Evolutionary conservation across 805 yeast genomes (phyloP).

Genomic region (Candida dajiaensis): DNA sequence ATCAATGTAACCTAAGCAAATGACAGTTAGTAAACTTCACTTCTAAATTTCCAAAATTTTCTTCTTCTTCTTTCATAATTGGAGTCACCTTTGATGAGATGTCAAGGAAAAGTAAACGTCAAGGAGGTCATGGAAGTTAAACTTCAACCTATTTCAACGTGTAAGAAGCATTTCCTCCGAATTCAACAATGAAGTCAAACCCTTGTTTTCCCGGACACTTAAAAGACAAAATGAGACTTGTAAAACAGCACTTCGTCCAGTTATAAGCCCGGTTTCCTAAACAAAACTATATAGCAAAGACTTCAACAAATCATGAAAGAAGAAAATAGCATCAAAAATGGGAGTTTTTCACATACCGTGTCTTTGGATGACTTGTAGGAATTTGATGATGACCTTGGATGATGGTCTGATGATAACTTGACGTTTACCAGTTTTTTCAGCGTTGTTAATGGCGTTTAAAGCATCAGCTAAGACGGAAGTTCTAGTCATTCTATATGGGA

Average conservation of each 20-base stretch:
- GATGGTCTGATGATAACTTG: constrained; percentile 97
- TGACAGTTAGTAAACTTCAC: constrained; percentile 8
- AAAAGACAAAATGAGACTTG: constrained; percentile 93
- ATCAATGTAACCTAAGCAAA: constrained; percentile 61
- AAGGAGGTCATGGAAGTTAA: constrained; percentile 5
- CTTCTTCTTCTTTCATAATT: constrained; percentile 1
- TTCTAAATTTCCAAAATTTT: neutral
- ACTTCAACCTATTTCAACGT: constrained; percentile 22
- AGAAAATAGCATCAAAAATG: neutral
- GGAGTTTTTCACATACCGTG: constrained; percentile 77
- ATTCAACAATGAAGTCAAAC: neutral
- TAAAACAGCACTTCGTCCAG: constrained; percentile 89
- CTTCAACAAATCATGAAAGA: neutral
- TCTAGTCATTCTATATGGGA: constrained; percentile 69
- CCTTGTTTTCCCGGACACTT: constrained; percentile 82
- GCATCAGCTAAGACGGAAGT: constrained; percentile 98
- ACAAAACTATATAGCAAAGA: neutral
- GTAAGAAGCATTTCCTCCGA: constrained; percentile 28
- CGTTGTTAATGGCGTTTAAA: constrained; percentile 95
- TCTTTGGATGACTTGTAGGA: constrained; percentile 93
- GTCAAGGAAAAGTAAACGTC: constrained; percentile 33
- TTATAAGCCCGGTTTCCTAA: constrained; percentile 79
- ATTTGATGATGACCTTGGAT: constrained; percentile 95
- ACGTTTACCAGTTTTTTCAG: constrained; percentile 98
- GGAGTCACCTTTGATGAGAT: constrained; percentile 9